Percentiles rank a stretch among this genome's conserved stretches.
Evolutionary conservation across 139 green algal genomes (phyloP).

Genomic region (Pycnococcus provasolii): DNA sequence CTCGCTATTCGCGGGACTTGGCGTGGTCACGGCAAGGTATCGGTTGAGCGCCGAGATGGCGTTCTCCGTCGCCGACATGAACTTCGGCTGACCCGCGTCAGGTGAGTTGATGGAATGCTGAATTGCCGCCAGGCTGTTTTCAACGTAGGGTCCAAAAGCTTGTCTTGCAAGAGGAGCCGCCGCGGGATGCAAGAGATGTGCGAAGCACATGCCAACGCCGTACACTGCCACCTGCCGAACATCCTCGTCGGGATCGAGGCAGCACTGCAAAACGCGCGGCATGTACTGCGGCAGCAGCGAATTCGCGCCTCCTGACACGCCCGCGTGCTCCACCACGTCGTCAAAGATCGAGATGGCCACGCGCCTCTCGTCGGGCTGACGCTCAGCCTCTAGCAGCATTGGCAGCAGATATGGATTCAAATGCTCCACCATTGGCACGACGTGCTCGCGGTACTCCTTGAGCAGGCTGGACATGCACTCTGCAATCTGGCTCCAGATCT

Average conservation of each 20-base stretch:
- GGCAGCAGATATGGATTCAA: neutral
- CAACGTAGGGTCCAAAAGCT: neutral
- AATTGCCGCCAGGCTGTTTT: neutral
- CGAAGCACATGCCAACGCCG: neutral
- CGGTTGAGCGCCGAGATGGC: conserved; percentile 1
- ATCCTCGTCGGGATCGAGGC: conserved; percentile 6
- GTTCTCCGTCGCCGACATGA: conserved; percentile 15
- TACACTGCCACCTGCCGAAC: conserved; percentile 19
- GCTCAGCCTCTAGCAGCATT: neutral
- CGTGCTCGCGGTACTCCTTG: conserved; percentile 38
- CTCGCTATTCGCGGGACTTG: neutral
- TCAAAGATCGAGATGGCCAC: conserved; percentile 20
- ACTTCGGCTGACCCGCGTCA: neutral
- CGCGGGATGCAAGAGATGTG: neutral
- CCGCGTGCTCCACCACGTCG: conserved; percentile 18
- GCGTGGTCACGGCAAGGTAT: neutral
- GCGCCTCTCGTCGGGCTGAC: conserved; percentile 1
- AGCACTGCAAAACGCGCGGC: neutral
- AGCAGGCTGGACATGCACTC: conserved; percentile 24
- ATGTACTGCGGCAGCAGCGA: conserved; percentile 10
- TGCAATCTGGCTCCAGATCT: conserved; percentile 68
- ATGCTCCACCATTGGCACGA: conserved; percentile 43
- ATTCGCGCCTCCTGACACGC: conserved; percentile 2
- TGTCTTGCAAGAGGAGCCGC: neutral
- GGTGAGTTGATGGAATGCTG: neutral